Evolutionary conservation across 305 asterid species (phyloP), one percentile per base, ranked within the genome.

Genomic region (Fraxinus dipetala): DNA sequence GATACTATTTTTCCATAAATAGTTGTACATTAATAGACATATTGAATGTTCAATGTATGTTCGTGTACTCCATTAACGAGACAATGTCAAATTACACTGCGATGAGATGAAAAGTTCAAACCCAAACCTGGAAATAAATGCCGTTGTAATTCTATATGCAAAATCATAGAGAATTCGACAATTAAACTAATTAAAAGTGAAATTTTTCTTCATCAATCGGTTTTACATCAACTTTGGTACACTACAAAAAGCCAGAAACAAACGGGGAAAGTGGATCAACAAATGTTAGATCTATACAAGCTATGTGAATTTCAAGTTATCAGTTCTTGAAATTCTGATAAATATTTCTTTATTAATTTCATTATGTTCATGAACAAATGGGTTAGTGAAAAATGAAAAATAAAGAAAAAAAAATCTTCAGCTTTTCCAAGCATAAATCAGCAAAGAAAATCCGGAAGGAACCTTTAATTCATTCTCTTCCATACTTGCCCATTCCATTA

Each of bases 401-500:
- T 16, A 51, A 56, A 76, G 59, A 59, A 6, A 34, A 77, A 75
- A 51, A 67, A 48, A 26, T 31, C 56, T 30, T 86, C 72, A 86
- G 35, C 43, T 82, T 72, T 88, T 91, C 95, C 95, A 91, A 74
- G 95, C 93, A 77, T 91, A 90, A 13, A 91, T 89, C 22, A 87
- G 85, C 79, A 91, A 83, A 6, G 93, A 91, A 81, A 86, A 90
- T 38, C 90, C 93, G 13, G 86, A 81, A 26, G 88, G 89, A 56
- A 84, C 85, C 84, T 84, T 83, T 45, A 88, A 85, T 81, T 90
- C 91, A n/a, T 87, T 91, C 59, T 91, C 95, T 73, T 89, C 93
- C 26, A 83, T 79, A 36, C 91, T 87, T 10, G 89, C 93, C 95
- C 93, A 91, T 26, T 91, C 95, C 91, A 91, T 89, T 1, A 91